Conservation (phyloP, 306 rosid genomes). For the Inga laurina region DNA sequence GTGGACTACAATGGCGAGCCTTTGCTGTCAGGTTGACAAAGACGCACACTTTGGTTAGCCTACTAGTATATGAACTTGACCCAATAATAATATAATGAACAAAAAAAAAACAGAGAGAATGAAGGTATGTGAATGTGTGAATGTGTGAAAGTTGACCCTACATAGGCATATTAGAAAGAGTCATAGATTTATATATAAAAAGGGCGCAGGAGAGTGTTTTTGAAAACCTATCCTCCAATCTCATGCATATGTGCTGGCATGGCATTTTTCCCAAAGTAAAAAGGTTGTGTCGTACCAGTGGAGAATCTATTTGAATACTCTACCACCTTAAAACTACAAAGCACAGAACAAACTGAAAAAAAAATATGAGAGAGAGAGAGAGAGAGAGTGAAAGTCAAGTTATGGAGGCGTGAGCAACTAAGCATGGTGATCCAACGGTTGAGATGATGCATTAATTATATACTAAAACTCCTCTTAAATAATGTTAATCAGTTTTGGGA, state of each 20-base stretch:
- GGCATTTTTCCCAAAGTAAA: slow-evolving; percentile 33
- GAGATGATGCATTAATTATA: slow-evolving; percentile 6
- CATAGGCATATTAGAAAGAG: not conserved
- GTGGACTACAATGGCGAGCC: slow-evolving; percentile 6
- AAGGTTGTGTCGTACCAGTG: slow-evolving; percentile 32
- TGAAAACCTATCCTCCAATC: not conserved
- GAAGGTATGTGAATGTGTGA: not conserved
- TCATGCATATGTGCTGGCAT: slow-evolving; percentile 40
- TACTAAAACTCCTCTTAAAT: not conserved
- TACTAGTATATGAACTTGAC: not conserved
- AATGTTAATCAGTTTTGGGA: not conserved
- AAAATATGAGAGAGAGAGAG: slow-evolving; percentile 25
- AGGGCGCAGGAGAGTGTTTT: not conserved
- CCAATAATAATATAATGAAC: not conserved
- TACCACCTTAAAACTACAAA: slow-evolving; percentile 12
- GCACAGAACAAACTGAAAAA: not conserved
- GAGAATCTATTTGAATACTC: slow-evolving; percentile 42
- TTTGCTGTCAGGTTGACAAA: slow-evolving; percentile 43
- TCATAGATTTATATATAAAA: not conserved
- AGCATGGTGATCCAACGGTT: slow-evolving; percentile 37
- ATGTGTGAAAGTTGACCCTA: slow-evolving; percentile 37
- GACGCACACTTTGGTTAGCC: not conserved
- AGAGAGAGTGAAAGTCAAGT: slow-evolving; percentile 52
- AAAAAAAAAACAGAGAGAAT: not conserved
- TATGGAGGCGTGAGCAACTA: slow-evolving; percentile 53